Evolutionary conservation across 2,329 filamentous ascomycete species (phyloP).

Genomic region (Penicillium glabrum): DNA sequence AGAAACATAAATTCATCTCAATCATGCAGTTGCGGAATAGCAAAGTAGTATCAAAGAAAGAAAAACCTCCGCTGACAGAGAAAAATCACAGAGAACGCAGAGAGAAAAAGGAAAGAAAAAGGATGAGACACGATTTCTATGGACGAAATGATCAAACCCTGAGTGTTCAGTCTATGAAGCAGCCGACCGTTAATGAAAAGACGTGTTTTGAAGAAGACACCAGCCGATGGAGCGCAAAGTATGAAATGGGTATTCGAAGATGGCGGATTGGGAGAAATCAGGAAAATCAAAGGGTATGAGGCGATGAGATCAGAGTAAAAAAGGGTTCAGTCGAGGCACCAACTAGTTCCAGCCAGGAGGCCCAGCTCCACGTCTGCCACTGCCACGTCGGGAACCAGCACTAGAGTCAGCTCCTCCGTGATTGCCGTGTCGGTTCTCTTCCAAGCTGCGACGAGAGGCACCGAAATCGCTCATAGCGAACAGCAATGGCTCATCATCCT

Average conservation of each 20-base stretch:
- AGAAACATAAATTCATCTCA: constrained; percentile 16
- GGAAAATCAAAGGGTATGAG: neutral
- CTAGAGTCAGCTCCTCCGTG: constrained; percentile 30
- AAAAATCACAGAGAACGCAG: neutral
- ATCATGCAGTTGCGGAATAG: constrained; percentile 12
- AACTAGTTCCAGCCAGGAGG: constrained; percentile 33
- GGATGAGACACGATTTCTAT: constrained; percentile 7
- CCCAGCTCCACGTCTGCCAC: constrained; percentile 34
- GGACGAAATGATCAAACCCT: constrained; percentile 3
- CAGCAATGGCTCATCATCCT: constrained; percentile 47
- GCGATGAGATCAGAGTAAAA: neutral
- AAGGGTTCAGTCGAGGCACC: neutral
- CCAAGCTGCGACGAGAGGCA: constrained; percentile 42
- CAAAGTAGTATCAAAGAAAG: neutral
- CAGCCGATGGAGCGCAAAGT: neutral
- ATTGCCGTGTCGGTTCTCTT: constrained; percentile 38
- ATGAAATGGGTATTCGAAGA: constrained; percentile 2
- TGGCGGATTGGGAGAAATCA: neutral
- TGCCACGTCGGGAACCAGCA: constrained; percentile 35
- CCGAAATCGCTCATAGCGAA: constrained; percentile 51
- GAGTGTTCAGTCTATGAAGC: constrained; percentile 20
- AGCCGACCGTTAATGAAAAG: constrained; percentile 5
- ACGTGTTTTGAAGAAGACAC: constrained; percentile 10
- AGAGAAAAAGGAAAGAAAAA: neutral
- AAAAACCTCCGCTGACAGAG: neutral